Percentiles rank a stretch among this genome's conserved stretches.
Evolutionary conservation across 352 stramenopile genomes (phyloP).

Genomic region (Pythium dissimile): DNA sequence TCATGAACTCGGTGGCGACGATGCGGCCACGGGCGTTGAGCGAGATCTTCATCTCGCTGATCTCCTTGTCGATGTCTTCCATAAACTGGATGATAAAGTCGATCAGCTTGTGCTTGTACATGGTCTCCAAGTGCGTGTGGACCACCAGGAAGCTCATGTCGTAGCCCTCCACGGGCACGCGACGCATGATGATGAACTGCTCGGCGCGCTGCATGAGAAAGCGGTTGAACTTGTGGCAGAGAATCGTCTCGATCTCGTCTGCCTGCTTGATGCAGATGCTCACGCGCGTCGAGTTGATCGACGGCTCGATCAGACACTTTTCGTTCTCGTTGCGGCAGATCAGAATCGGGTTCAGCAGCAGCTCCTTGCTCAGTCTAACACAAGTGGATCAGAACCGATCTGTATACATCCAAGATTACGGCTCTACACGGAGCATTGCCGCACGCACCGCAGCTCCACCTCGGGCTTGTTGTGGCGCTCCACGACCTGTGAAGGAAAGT

Average conservation of each 20-base stretch:
- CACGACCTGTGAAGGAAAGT: conserved; percentile 95
- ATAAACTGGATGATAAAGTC: conserved; percentile 98
- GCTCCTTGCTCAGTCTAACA: conserved; percentile 85
- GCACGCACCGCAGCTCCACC: conserved; percentile 86
- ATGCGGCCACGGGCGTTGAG: conserved; percentile 92
- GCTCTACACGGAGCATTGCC: neutral
- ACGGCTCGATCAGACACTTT: conserved; percentile 92
- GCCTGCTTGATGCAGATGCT: conserved; percentile 96
- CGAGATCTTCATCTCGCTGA: conserved; percentile 97
- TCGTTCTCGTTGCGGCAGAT: conserved; percentile 94
- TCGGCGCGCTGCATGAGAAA: conserved; percentile 96
- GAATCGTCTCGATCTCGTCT: conserved; percentile 92
- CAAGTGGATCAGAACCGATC: neutral
- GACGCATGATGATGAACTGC: conserved; percentile 94
- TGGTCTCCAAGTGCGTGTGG: conserved; percentile 91
- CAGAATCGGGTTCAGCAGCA: conserved; percentile 92
- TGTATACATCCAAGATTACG: neutral
- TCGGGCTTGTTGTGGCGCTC: conserved; percentile 97
- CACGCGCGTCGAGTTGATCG: conserved; percentile 94
- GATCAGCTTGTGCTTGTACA: conserved; percentile 97
- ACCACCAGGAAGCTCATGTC: conserved; percentile 96
- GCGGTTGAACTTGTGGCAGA: conserved; percentile 94
- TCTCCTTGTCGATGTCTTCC: conserved; percentile 98
- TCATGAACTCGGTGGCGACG: conserved; percentile 95
- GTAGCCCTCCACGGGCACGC: conserved; percentile 91